Conservation (phyloP, 2,329 filamentous ascomycete genomes). For the Plenodomus biglobosus region DNA sequence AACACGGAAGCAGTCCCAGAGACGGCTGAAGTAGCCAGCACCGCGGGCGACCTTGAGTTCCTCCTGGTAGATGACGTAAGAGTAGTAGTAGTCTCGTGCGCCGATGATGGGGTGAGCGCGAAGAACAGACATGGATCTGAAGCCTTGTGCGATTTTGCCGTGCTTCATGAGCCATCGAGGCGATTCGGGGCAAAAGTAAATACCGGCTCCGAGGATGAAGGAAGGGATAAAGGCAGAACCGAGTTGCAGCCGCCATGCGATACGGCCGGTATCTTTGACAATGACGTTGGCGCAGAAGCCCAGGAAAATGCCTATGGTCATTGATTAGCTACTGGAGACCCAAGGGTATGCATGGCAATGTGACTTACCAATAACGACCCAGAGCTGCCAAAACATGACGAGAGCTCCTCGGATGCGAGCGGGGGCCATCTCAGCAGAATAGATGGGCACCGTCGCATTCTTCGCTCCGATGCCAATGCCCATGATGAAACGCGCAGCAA, state of each 20-base stretch:
- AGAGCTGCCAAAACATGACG: constrained; percentile 46
- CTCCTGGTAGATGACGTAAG: constrained; percentile 39
- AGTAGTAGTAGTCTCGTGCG: constrained; percentile 44
- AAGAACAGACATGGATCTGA: constrained; percentile 51
- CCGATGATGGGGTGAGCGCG: constrained; percentile 40
- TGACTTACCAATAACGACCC: constrained; percentile 37
- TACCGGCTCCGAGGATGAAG: constrained; percentile 38
- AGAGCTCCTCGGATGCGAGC: constrained; percentile 40
- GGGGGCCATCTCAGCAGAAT: constrained; percentile 41
- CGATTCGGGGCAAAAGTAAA: constrained; percentile 44
- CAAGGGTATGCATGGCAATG: constrained; percentile 8
- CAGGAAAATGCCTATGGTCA: constrained; percentile 43
- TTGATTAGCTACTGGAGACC: constrained; percentile 9
- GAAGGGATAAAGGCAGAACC: constrained; percentile 46
- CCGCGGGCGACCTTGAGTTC: constrained; percentile 38
- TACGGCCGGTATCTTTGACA: constrained; percentile 44
- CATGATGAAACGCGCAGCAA: constrained; percentile 41
- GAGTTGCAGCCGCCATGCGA: constrained; percentile 42
- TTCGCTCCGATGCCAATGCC: constrained; percentile 40
- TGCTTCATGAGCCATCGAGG: constrained; percentile 47
- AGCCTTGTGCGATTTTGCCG: constrained; percentile 46
- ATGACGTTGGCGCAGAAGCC: constrained; percentile 54
- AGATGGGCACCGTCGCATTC: constrained; percentile 40
- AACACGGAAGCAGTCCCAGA: constrained; percentile 52
- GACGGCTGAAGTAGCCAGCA: constrained; percentile 45